These are phyloP conservation scores for Metschnikowia dekortorum DNA, from an alignment of 805 yeast genomes.

Conservation along the genomic window DNA sequence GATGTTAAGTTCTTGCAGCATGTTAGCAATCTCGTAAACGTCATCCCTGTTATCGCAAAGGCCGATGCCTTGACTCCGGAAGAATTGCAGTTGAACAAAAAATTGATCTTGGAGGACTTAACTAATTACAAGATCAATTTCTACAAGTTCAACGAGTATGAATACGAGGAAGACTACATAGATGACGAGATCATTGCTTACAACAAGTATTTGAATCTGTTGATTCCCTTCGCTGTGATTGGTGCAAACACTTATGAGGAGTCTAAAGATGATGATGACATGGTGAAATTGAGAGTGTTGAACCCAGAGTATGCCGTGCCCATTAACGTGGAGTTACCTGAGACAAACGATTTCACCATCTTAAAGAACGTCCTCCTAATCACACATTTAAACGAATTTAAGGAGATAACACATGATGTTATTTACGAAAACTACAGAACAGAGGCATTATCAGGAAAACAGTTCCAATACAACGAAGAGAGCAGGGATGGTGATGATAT, in stretches of 20 bases:
- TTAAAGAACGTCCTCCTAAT: conserved; percentile 75
- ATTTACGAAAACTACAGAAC: conserved; percentile 89
- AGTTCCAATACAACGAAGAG: conserved; percentile 33
- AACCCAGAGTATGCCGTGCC: conserved; percentile 47
- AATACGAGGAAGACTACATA: conserved; percentile 44
- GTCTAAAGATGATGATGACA: conserved; percentile 29
- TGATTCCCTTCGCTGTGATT: conserved; percentile 64
- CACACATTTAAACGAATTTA: conserved; percentile 82
- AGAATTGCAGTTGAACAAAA: conserved; percentile 62
- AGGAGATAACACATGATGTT: conserved; percentile 82
- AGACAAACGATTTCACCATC: conserved; percentile 73
- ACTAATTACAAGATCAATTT: conserved; percentile 65
- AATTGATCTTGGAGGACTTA: conserved; percentile 72
- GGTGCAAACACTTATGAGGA: conserved; percentile 64
- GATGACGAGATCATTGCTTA: conserved; percentile 65
- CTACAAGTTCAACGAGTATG: conserved; percentile 65
- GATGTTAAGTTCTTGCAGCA: conserved; percentile 40
- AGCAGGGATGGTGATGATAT: conserved; percentile 6
- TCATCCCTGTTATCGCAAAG: conserved; percentile 42
- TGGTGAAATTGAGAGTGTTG: conserved; percentile 50
- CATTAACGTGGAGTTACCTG: conserved; percentile 65
- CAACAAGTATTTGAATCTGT: conserved; percentile 57
- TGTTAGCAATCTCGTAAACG: conserved; percentile 39
- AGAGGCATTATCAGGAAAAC: conserved; percentile 69
- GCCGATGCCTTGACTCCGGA: conserved; percentile 40